phyloP scores from a whole-genome alignment of 2,329 filamentous ascomycete genomes.

The Trichoderma oligosporum region DNA sequence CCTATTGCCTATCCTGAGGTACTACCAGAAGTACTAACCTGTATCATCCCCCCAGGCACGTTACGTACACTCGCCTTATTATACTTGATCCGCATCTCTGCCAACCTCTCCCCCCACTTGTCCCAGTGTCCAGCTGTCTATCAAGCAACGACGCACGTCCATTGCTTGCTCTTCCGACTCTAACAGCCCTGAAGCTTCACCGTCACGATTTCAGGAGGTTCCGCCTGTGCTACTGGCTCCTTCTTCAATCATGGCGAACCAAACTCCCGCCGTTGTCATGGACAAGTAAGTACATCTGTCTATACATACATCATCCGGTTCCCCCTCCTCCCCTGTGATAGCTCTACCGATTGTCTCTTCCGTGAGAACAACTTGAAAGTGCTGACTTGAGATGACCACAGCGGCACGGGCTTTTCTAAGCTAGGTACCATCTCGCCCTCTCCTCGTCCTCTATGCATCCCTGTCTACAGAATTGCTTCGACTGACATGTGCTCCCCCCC shows the following conservation, averaged over 20 bases:
- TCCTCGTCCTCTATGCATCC: conserved; percentile 15
- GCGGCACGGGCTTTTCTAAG: conserved; percentile 99
- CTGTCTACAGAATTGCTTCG: conserved; percentile 26
- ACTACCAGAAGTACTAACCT: too few species aligned
- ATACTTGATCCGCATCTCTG: conserved; percentile 6
- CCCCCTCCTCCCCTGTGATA: conserved; percentile 24
- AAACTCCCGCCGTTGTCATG: conserved; percentile 99
- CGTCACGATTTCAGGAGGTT: conserved; percentile 13
- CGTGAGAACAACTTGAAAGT: conserved; percentile 17
- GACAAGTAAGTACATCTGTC: conserved; percentile 77
- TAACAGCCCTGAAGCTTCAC: conserved; percentile 18
- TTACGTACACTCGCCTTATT: conserved; percentile 14
- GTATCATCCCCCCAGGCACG: not conserved
- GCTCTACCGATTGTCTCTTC: conserved; percentile 21
- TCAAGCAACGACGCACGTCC: conserved; percentile 9
- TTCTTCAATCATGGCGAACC: conserved; percentile 71
- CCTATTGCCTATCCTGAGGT: too few species aligned
- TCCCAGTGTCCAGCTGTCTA: conserved; percentile 19
- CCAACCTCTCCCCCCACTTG: conserved; percentile 16
- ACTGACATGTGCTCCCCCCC: conserved; percentile 18
- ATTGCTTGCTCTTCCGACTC: conserved; percentile 18
- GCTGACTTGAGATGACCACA: conserved; percentile 44
- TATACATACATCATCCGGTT: conserved; percentile 9
- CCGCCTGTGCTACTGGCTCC: conserved; percentile 26
- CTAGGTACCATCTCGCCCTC: conserved; percentile 63